Evolutionary conservation across 2,329 filamentous ascomycete genomes (phyloP).

Genomic region (Aphanoascus verrucosus): DNA sequence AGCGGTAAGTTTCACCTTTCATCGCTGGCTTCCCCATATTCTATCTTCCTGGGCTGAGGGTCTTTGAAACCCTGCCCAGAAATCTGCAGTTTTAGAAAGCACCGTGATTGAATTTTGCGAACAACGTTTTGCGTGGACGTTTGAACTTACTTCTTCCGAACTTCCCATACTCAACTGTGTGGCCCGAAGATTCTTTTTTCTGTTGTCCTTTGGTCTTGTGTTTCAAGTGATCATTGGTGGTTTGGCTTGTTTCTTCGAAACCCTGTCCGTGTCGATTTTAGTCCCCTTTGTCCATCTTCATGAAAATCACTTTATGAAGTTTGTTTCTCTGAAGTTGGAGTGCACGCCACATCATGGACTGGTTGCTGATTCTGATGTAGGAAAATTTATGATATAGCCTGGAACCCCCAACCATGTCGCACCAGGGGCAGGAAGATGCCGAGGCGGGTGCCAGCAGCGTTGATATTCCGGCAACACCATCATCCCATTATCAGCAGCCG

Average conservation of each 20-base stretch:
- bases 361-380: background rate
- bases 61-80: too few species aligned
- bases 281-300: background rate
- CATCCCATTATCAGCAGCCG: background rate
- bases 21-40: too few species aligned
- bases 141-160: too few species aligned
- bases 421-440: slow-evolving; percentile 3
- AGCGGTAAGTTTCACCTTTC: too few species aligned
- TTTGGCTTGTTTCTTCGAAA: slow-evolving; percentile 1
- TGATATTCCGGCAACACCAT: slow-evolving; percentile 7
- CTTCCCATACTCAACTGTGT: too few species aligned
- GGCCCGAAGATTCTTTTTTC: background rate
- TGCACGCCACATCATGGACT: background rate
- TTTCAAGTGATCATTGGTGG: background rate
- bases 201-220: background rate
- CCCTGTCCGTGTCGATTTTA: background rate
- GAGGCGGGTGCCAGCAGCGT: slow-evolving; percentile 1
- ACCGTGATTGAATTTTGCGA: too few species aligned
- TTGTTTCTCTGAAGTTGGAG: background rate
- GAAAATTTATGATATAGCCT: slow-evolving; percentile 3
- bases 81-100: too few species aligned
- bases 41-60: too few species aligned
- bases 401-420: slow-evolving; percentile 1
- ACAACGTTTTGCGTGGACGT: too few species aligned
- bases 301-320: background rate